Evolutionary conservation across 352 stramenopile genomes (phyloP).

Genomic region (Pythium pyrilobum): DNA sequence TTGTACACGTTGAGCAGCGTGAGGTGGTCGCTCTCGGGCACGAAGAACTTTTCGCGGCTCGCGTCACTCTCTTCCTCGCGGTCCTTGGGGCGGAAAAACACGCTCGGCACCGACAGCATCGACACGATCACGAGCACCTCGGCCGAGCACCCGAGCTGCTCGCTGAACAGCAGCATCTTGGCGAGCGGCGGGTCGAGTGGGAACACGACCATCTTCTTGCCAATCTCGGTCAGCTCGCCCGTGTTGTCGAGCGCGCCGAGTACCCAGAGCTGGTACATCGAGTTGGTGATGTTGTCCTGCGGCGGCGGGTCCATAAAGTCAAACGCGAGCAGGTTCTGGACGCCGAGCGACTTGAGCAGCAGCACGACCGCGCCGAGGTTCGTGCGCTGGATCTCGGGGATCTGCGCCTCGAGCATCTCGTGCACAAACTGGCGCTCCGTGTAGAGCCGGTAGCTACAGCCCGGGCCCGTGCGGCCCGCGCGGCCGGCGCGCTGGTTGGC

Average conservation of each 20-base stretch:
- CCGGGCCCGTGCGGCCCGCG: constrained; percentile 87
- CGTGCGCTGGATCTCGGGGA: constrained; percentile 97
- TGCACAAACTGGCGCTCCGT: constrained; percentile 96
- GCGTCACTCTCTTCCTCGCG: constrained; percentile 97
- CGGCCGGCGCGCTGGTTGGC: constrained; percentile 96
- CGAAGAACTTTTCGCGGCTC: constrained; percentile 98
- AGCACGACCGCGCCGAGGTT: constrained; percentile 98
- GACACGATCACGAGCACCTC: constrained; percentile 96
- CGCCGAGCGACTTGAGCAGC: constrained; percentile 96
- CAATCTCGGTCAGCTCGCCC: constrained; percentile 94
- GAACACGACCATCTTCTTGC: constrained; percentile 98
- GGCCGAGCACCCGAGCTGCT: constrained; percentile 90
- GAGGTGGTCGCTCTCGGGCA: constrained; percentile 97
- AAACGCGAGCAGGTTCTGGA: constrained; percentile 96
- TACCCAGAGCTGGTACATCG: constrained; percentile 99
- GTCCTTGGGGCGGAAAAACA: constrained; percentile 97
- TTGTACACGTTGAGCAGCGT: constrained; percentile 97
- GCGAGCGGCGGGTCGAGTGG: constrained; percentile 94
- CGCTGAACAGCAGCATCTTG: constrained; percentile 96
- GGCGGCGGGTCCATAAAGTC: constrained; percentile 99
- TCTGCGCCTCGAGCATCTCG: constrained; percentile 97
- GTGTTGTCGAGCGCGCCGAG: constrained; percentile 97
- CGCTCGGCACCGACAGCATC: constrained; percentile 96
- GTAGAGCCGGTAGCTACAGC: constrained; percentile 95
- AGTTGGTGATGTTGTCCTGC: constrained; percentile 96